Evolutionary conservation across 1,284 basidiomycete genomes (phyloP), one percentile per base, ranked within the genome.

Genomic region (Leccinum pachyderme): DNA sequence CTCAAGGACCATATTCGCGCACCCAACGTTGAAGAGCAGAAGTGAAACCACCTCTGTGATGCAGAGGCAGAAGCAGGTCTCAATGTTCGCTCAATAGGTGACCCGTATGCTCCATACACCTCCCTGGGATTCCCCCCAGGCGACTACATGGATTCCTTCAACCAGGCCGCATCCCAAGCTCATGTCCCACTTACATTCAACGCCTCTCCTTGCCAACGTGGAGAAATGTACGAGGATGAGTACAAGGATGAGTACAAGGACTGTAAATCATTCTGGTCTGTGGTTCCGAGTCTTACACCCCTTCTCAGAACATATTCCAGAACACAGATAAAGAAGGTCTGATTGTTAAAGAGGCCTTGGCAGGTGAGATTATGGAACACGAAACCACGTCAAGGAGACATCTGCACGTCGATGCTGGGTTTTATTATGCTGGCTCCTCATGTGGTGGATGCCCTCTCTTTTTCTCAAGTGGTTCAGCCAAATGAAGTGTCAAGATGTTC

Each of bases 271-370:
- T 37, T 28, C 25, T 80, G 81, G 18, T 86, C 83, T 84, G 89
- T 56, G 91, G 91, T 5, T 91, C 91, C 2, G 93, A 95, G 65
- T 89, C 88, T 0, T 98, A 98, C 65, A 93, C 93, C 0, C 94
- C 93, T 0, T 95, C 92, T 0, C 79, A 92, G 22, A 96, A 97
- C 65, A 96, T 97, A 93, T 97, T 98, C 80, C 85, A 88, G 58
- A 86, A 83, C 58, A 78, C 85, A 7, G 87, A 90, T 62, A 87
- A 86, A 67, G 83, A 85, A 61, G 86, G 80, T 15, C 69, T 87
- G 29, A 75, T 81, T 32, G 87, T 93, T 60, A 93, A 94, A 73
- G 91, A 93, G 61, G 81, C 85, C 5, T 73, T 94, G 2, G 83
- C 90, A 4, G 87, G 87, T 2, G 91, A 92, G 62, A 83, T 89